Evolutionary conservation across 768 basidiomycete genomes (phyloP), one percentile per base, ranked within the genome.

Genomic region (Mycena metata): DNA sequence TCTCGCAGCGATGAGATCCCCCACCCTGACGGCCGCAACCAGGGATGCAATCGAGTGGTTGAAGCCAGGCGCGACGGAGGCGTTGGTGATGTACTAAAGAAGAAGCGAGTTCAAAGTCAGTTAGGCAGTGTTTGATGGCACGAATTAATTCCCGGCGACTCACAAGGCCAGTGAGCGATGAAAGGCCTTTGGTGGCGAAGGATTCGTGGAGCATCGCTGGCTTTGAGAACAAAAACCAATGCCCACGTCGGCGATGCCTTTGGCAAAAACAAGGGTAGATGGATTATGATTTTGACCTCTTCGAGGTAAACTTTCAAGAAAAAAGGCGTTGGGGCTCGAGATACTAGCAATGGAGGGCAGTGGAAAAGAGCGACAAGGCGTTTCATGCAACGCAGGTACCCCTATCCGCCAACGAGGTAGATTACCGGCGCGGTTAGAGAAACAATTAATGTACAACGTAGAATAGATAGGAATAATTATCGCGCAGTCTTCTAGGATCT

Each of bases 41-140:
- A 80, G 77, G 63, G 79, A 82, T 12, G 79, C 79, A 47, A 81
- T 76, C 10, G 79, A 75, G 41, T 81, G 80, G 65, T 79, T 82
- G 72, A 79, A 79, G 2, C 79, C 78, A 1, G 79, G 80, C 0
- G 80, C 77, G 5, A 61, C 23, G 3, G 69, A 60, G 12, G 77
- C 72, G 46, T 74, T 60, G 11, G 78, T 77, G 10, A 78, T 13
- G 65, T 76, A 76, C 77, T 79, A 30, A 78, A 77, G 8, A 71
- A 73, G 74, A 39, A 10, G 39, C 15, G 39, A 39, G 10, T 39
- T 39, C 15, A 15, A 39, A 11, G 39, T 10, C 39, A 15, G 39
- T 2, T 11, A 2, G 39, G 15, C 39, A 15, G 15, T 39, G 39
- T 30, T 30, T 30, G 30, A 30, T 30, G 3, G 30, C 3, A 30